phyloP scores from a whole-genome alignment of 2,329 filamentous ascomycete genomes.

The Esteya vermicola region DNA sequence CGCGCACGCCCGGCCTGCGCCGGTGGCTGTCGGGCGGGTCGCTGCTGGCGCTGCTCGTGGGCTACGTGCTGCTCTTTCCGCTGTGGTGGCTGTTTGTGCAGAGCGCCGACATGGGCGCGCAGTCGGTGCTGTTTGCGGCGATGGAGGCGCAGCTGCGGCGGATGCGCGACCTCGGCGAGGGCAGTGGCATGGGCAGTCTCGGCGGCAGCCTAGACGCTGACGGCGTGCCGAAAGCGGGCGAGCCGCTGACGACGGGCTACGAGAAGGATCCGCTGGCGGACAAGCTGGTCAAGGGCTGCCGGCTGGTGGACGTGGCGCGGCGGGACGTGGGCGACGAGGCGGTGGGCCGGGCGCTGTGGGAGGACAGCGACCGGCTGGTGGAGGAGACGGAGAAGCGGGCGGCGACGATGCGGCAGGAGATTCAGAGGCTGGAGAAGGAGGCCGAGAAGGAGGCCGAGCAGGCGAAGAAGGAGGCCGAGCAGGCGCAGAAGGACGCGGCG shows the following conservation, averaged over 20 bases:
- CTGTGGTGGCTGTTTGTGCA: slow-evolving; percentile 83
- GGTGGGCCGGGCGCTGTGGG: slow-evolving; percentile 75
- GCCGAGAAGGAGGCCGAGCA: slow-evolving; percentile 13
- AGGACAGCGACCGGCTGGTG: slow-evolving; percentile 73
- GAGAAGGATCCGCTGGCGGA: slow-evolving; percentile 5
- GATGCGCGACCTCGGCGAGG: slow-evolving; percentile 15
- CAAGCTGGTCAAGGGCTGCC: slow-evolving; percentile 78
- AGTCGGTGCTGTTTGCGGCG: slow-evolving; percentile 71
- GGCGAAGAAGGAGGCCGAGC: slow-evolving; percentile 16
- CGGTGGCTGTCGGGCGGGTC: slow-evolving; percentile 79
- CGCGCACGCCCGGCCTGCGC: slow-evolving; percentile 74
- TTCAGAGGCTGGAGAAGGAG: slow-evolving; percentile 8
- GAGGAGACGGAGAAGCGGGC: slow-evolving; percentile 69
- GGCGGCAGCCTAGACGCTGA: no score
- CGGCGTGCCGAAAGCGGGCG: no score
- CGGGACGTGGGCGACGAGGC: slow-evolving; percentile 65
- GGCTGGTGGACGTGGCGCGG: slow-evolving; percentile 55
- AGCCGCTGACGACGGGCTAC: slow-evolving; percentile 36
- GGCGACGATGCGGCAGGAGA: slow-evolving; percentile 33
- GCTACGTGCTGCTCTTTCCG: slow-evolving; percentile 68
- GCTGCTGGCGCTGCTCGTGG: slow-evolving; percentile 56
- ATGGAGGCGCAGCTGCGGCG: slow-evolving; percentile 65
- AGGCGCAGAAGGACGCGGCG: slow-evolving; percentile 18
- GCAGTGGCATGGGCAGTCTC: neutral
- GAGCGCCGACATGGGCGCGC: slow-evolving; percentile 67